Evolutionary conservation across 768 basidiomycete species (phyloP).

Genomic region (Podaxis carcinomalis): DNA sequence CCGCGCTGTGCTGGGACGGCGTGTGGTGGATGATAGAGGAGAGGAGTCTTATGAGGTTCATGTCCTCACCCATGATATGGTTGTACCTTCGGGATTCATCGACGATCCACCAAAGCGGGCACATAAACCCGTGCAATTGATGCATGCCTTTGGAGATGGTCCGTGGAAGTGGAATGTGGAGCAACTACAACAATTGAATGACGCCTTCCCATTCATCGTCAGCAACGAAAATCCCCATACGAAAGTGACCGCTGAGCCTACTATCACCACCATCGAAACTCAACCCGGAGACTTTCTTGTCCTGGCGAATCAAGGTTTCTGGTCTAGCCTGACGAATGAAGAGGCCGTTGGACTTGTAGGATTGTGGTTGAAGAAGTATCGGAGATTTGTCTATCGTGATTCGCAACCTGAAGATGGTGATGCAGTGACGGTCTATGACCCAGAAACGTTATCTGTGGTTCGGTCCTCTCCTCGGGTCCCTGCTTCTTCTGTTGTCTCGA

Average conservation of each 20-base stretch:
- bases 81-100: constrained; percentile 13
- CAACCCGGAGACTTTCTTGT: constrained; percentile 52
- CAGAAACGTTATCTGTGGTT: constrained; percentile 2
- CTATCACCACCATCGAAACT: constrained; percentile 38
- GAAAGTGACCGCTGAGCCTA: constrained; percentile 36
- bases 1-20: constrained; percentile 45
- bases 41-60: constrained; percentile 32
- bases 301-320: constrained; percentile 51
- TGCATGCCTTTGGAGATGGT: constrained; percentile 44
- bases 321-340: constrained; percentile 49
- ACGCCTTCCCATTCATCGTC: constrained; percentile 22
- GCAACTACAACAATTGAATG: constrained; percentile 28
- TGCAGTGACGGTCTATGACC: neutral
- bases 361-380: constrained; percentile 21
- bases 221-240: neutral
- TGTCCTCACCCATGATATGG: constrained; percentile 38
- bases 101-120: neutral
- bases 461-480: neutral
- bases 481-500: neutral
- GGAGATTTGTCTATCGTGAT: constrained; percentile 10
- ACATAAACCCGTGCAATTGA: neutral
- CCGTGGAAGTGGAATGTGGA: constrained; percentile 39
- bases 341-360: constrained; percentile 45
- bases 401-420: neutral
- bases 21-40: constrained; percentile 19